phyloP scores from a whole-genome alignment of 2,329 filamentous ascomycete species.

The Fusarium poae region DNA sequence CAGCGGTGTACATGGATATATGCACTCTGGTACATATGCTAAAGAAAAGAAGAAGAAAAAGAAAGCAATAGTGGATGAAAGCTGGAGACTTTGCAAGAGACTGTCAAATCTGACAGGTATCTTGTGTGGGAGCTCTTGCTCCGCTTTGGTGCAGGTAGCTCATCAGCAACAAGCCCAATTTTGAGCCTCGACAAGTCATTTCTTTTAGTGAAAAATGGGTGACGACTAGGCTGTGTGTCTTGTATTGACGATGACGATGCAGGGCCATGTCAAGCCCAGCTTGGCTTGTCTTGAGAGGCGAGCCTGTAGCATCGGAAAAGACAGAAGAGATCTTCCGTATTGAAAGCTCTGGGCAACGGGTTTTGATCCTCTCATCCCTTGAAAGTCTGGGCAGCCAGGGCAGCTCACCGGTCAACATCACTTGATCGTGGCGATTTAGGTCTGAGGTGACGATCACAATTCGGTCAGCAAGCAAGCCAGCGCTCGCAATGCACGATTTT shows the following conservation, averaged over 20 bases:
- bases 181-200: constrained; percentile 41
- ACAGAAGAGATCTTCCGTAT: constrained; percentile 4
- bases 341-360: constrained; percentile 11
- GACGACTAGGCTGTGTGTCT: constrained; percentile 42
- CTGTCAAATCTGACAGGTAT: constrained; percentile 43
- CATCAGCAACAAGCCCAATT: constrained; percentile 34
- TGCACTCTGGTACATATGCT: constrained; percentile 3
- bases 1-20: constrained; percentile 29
- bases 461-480: constrained; percentile 14
- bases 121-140: constrained; percentile 35
- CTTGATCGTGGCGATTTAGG: constrained; percentile 27
- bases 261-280: constrained; percentile 21
- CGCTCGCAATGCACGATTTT: constrained; percentile 4
- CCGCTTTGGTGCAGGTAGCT: constrained; percentile 41
- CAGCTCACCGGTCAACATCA: constrained; percentile 10
- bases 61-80: constrained; percentile 7
- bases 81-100: constrained; percentile 2
- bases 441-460: constrained; percentile 10
- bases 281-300: constrained; percentile 8
- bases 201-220: constrained; percentile 25
- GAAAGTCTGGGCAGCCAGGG: constrained; percentile 2
- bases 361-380: constrained; percentile 3
- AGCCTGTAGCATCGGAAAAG: constrained; percentile 11
- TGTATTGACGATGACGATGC: constrained; percentile 37
- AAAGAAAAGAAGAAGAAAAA: constrained; percentile 11